Percentiles rank a stretch among this genome's conserved stretches.
phyloP scores from a whole-genome alignment of 1,139 yeast genomes.

The Debaryomyces psychrophilus region DNA sequence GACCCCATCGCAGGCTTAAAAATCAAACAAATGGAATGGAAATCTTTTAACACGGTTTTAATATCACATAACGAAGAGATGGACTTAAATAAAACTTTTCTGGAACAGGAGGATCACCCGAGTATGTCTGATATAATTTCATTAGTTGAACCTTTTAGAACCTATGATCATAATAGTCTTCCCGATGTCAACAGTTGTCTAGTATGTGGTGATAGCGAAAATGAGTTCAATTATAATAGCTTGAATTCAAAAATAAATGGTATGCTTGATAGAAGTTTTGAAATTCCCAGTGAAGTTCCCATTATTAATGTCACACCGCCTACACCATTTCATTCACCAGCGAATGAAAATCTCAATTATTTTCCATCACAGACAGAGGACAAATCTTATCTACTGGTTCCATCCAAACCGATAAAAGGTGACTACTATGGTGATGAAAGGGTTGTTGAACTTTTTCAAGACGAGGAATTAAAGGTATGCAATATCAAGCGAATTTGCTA shows the following conservation, averaged over 20 bases:
- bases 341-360: neutral
- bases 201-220: neutral
- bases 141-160: neutral
- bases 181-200: neutral
- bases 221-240: neutral
- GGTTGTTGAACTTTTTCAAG: neutral
- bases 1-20: neutral
- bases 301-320: neutral
- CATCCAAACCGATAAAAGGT: conserved; percentile 3
- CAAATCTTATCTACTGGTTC: neutral
- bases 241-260: neutral
- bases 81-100: neutral
- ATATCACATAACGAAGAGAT: neutral
- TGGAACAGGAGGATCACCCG: neutral
- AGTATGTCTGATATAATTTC: neutral
- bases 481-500: conserved; percentile 1
- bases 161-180: neutral
- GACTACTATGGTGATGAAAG: neutral
- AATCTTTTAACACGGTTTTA: neutral
- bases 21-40: neutral
- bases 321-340: neutral
- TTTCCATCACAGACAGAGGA: neutral
- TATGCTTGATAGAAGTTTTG: neutral
- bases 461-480: neutral
- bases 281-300: neutral